A percentile compares a stretch with the other conserved stretches of the same genome.
Evolutionary conservation across 768 basidiomycete genomes (phyloP).

Genomic region (Guyanaporus albipodus): DNA sequence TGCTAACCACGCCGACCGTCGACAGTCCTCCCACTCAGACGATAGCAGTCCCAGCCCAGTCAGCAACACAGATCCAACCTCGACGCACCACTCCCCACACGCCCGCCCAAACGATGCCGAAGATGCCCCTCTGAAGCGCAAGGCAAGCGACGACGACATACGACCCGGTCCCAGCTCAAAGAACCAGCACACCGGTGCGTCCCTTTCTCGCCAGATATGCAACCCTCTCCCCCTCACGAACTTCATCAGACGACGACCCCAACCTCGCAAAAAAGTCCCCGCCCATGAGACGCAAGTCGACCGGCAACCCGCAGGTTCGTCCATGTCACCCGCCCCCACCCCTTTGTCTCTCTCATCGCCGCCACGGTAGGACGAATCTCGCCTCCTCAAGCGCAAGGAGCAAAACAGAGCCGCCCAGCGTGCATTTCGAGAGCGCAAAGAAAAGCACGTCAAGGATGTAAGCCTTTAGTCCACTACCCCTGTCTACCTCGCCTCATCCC

Average conservation of each 20-base stretch:
- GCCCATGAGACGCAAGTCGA: constrained; percentile 38
- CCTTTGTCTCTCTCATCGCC: constrained; percentile 3
- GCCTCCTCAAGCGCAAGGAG: constrained; percentile 86
- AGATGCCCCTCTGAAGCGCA: constrained; percentile 64
- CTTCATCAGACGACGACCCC: constrained; percentile 21
- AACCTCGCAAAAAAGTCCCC: constrained; percentile 24
- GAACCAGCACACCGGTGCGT: constrained; percentile 58
- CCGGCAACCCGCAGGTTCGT: constrained; percentile 35
- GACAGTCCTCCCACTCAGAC: constrained; percentile 56
- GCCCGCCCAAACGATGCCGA: constrained; percentile 35
- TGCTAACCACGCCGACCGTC: constrained; percentile 27
- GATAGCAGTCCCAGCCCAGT: constrained; percentile 80
- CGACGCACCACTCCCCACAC: constrained; percentile 17
- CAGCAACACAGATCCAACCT: constrained; percentile 35
- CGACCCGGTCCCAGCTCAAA: constrained; percentile 66
- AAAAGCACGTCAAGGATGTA: constrained; percentile 96
- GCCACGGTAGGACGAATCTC: constrained; percentile 57
- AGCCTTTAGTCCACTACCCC: constrained; percentile 34
- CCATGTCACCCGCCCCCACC: not conserved
- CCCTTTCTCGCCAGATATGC: constrained; percentile 1
- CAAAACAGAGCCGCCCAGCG: constrained; percentile 97
- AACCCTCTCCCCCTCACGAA: not conserved
- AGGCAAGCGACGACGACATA: constrained; percentile 64
- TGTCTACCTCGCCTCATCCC: constrained; percentile 7
- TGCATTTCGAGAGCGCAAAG: constrained; percentile 95